These are phyloP conservation scores for Filobasidium floriforme DNA, from an alignment of 768 basidiomycete genomes.

Conservation along the genomic window DNA sequence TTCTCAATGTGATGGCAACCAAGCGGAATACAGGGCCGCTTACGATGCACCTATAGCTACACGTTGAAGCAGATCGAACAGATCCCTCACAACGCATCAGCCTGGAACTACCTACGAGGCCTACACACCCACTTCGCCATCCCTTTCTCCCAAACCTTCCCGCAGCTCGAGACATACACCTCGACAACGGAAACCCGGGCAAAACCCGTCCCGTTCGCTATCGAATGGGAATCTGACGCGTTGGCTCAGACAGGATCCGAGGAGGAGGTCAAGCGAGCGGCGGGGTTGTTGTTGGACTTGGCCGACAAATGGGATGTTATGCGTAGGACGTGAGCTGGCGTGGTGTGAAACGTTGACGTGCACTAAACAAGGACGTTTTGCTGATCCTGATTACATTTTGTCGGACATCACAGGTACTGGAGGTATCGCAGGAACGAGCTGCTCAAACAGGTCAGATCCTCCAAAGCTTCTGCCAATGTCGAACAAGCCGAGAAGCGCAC, in stretches of 20 bases:
- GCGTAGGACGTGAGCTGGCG: constrained; percentile 24
- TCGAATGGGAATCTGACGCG: constrained; percentile 79
- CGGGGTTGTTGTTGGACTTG: constrained; percentile 15
- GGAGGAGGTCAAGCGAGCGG: constrained; percentile 15
- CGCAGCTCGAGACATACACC: constrained; percentile 64
- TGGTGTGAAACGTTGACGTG: background rate
- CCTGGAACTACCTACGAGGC: constrained; percentile 93
- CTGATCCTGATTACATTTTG: constrained; percentile 1
- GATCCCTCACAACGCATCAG: constrained; percentile 86
- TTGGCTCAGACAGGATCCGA: constrained; percentile 52
- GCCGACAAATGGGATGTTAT: constrained; percentile 25
- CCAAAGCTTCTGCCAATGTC: background rate
- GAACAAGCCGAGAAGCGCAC: background rate
- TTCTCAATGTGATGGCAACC: background rate
- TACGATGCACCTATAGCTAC: constrained; percentile 51
- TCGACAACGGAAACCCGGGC: constrained; percentile 45
- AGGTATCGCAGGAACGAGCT: constrained; percentile 13
- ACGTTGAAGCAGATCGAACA: constrained; percentile 73
- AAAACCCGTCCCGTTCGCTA: constrained; percentile 62
- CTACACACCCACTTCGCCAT: constrained; percentile 56
- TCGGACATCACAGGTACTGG: constrained; percentile 16
- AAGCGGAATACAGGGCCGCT: no score
- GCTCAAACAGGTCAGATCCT: background rate
- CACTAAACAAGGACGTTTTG: constrained; percentile 2
- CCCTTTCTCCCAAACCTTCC: constrained; percentile 54